A percentile compares a stretch with the other conserved stretches of the same genome.
These are phyloP conservation scores for Thinopyrum obtusiflorum DNA, from an alignment of 202 grass and related monocot genomes.

Conservation along the genomic window DNA sequence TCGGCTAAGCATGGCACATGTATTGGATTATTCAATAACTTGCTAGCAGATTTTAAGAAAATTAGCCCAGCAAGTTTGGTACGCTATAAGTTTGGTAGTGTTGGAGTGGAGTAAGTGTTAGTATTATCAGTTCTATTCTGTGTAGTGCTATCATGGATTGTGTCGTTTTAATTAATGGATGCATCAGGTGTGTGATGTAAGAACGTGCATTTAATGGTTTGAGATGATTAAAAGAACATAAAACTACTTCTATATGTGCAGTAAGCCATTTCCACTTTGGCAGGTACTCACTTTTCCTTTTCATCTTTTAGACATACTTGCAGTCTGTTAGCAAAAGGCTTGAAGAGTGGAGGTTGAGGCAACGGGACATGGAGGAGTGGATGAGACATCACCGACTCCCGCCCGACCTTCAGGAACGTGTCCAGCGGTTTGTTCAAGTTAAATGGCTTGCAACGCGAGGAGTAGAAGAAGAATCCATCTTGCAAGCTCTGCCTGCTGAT, in stretches of 20 bases:
- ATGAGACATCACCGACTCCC: constrained; percentile 90
- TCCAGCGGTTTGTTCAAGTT: constrained; percentile 75
- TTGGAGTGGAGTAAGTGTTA: not conserved
- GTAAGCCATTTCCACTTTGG: not conserved
- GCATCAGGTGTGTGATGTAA: not conserved
- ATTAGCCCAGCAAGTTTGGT: not conserved
- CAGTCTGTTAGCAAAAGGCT: constrained; percentile 83
- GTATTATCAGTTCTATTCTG: not conserved
- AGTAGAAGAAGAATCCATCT: constrained; percentile 84
- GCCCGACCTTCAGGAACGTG: constrained; percentile 60
- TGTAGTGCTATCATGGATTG: not conserved
- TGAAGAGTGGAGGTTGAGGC: constrained; percentile 84
- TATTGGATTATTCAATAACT: not conserved
- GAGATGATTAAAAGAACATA: not conserved
- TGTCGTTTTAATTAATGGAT: not conserved
- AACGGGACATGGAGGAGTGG: constrained; percentile 92
- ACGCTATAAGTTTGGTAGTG: not conserved
- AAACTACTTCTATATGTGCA: not conserved
- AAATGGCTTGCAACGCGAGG: constrained; percentile 92
- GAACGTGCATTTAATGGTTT: not conserved
- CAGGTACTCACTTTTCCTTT: not conserved
- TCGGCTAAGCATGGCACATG: not conserved
- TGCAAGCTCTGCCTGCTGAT: constrained; percentile 72
- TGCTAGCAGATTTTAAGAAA: not conserved
- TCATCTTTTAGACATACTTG: constrained; percentile 73